These are phyloP conservation scores for Arthrobotrys pseudoclavata DNA, from an alignment of 2,329 filamentous ascomycete species.

Conservation along the genomic window DNA sequence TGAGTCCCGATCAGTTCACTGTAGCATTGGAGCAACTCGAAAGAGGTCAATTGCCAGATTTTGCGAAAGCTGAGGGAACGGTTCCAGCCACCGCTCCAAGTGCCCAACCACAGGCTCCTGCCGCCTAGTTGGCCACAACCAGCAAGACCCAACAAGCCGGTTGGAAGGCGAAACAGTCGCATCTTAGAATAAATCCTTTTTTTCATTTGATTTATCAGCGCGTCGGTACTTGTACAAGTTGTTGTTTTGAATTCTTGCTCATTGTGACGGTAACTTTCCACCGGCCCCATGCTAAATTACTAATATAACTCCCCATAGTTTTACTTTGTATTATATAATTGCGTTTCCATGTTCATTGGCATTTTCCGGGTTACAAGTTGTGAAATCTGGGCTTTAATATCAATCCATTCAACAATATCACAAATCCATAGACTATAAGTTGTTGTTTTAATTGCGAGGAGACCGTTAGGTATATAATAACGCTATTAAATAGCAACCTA, in stretches of 20 bases:
- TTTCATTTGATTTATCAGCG: neutral
- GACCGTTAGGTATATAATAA: too few relatives aligned
- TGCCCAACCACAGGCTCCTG: neutral
- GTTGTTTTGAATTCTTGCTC: neutral
- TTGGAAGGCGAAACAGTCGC: too few relatives aligned
- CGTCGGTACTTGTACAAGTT: neutral
- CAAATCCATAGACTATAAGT: too few relatives aligned
- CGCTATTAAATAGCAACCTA: too few relatives aligned
- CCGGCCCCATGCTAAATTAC: too few relatives aligned
- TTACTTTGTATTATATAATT: neutral
- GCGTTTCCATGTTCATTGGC: too few relatives aligned
- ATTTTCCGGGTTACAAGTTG: too few relatives aligned
- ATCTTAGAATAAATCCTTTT: neutral
- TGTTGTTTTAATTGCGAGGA: too few relatives aligned
- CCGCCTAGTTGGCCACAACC: neutral
- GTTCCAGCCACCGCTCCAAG: neutral
- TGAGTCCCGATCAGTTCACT: constrained; percentile 11
- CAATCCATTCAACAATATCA: too few relatives aligned
- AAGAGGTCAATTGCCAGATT: constrained; percentile 8
- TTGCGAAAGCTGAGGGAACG: neutral
- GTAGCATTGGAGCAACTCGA: constrained; percentile 12
- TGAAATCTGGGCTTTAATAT: too few relatives aligned
- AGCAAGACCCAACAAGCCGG: neutral
- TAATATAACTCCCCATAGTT: neutral
- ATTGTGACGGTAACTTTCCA: neutral